Conservation (phyloP, 768 basidiomycete genomes). For the Leccinum subgranulosum region DNA sequence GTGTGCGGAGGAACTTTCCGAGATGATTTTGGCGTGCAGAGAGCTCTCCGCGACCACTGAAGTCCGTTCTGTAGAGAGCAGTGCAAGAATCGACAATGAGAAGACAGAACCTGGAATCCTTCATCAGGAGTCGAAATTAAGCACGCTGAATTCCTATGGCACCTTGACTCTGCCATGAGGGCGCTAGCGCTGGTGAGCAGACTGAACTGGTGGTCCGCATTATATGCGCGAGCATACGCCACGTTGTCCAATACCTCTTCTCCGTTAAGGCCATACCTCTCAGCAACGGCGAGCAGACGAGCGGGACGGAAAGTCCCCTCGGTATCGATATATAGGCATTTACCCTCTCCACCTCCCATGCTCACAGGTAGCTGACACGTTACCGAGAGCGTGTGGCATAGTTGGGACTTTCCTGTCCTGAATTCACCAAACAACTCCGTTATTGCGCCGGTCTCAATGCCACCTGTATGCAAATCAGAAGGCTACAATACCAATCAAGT, state of each 20-base stretch:
- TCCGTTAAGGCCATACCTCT: slow-evolving; percentile 93
- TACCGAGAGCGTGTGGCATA: slow-evolving; percentile 97
- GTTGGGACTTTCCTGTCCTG: slow-evolving; percentile 95
- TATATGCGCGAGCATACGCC: slow-evolving; percentile 97
- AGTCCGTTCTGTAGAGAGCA: slow-evolving; percentile 93
- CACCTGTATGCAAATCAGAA: slow-evolving; percentile 48
- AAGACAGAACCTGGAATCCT: slow-evolving; percentile 75
- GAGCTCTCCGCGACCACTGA: slow-evolving; percentile 91
- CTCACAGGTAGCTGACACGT: slow-evolving; percentile 96
- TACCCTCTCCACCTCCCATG: slow-evolving; percentile 99
- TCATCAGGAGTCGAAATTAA: slow-evolving; percentile 6
- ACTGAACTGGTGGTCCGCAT: slow-evolving; percentile 94
- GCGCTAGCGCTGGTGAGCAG: slow-evolving; percentile 90
- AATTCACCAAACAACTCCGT: slow-evolving; percentile 99
- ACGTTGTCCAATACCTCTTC: slow-evolving; percentile 99
- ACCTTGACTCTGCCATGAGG: slow-evolving; percentile 99
- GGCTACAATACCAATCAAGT: not conserved
- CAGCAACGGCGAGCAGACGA: slow-evolving; percentile 90
- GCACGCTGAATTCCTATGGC: slow-evolving; percentile 22
- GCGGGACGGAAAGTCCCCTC: slow-evolving; percentile 99
- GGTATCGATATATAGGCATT: slow-evolving; percentile 98
- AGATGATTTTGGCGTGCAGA: slow-evolving; percentile 94
- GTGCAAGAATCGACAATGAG: slow-evolving; percentile 97
- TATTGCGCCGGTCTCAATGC: slow-evolving; percentile 97
- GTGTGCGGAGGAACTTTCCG: slow-evolving; percentile 89